Base-by-base conservation (phyloP, 306 rosid genomes). In the Lablab purpureus region DNA sequence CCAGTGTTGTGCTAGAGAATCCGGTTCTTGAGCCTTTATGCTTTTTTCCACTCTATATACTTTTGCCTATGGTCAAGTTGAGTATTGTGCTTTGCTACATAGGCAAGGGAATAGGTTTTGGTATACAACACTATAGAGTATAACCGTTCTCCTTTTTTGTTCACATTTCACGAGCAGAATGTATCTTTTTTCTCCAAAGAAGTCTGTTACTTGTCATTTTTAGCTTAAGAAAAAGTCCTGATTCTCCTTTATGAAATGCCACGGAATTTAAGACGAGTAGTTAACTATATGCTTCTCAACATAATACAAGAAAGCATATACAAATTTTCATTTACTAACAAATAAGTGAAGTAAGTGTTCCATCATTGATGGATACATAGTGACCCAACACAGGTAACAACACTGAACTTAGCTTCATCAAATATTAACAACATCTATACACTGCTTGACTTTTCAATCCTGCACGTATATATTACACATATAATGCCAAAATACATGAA, bases 221-320 rank as follows among this genome's bases (percentile, higher is more conserved):
- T 28, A 43, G 46, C 51, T 59, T 52, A 10, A 47, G 43, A 66
- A 69, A 21, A 74, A 63, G 70, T 75, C 43, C 27, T 22, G 64
- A 78, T 78, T 82, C 76, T 74, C 55, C 77, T 62, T 71, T 70
- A 13, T 43, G 30, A 72, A 49, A 67, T 73, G 85, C 81, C 10
- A 17, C 3, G 5, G 75, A 52, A 80, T 72, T 37, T 32, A 86
- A 67, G 67, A 49, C 10, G 67, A 66, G 77, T 80, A 41, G 50
- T 37, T 32, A 50, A 10, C 43, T 67, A 76, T 64, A 80, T 71
- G 75, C 84, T 76, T 58, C 72, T 75, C 25, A 40, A 83, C 69
- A 47, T 14, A 72, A 66, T 19, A 37, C 75, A 72, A 78, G 74
- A 86, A 43, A 80, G 67, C 83, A 86, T 83, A 77, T 56, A 58